Evolutionary conservation across 441 rosid species (phyloP), one percentile per base, ranked within the genome.

Genomic region (Pelargonium citronellum): DNA sequence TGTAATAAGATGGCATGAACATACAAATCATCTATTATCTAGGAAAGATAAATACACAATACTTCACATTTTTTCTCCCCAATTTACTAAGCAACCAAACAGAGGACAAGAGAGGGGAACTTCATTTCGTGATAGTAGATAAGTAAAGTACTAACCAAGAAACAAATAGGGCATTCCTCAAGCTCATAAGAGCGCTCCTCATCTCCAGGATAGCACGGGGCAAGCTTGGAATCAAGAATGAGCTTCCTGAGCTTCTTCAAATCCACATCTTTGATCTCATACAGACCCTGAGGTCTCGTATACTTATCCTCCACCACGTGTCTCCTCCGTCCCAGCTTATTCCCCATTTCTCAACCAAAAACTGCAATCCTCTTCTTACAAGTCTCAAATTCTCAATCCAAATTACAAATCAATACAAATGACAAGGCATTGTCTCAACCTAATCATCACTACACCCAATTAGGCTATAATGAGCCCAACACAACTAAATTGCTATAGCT

Each of bases 151-250:
- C 98, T 43, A 57, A 95, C 98, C 98, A 95, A 80, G 78, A 91
- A 92, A 83, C 99, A 95, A 81, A 95, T 95, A 0, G 96, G 99
- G 73, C 98, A 92, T 74, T 95, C 98, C 86, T 95, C 99, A 41
- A 83, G 87, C 71, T 95, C 99, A 37, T 68, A 67, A 47, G 82
- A 71, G 74, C 84, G 78, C 17, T 95, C 99, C 57, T 95, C 98
- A 2, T 85, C 92, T 5, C 99, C 99, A 0, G 98, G 97, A 79
- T 86, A 95, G 82, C 99, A 92, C 6, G 99, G 98, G 69, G 99
- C 94, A 57, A 95, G 96, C 87, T 92, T 95, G 57, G 95, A 91
- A 60, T 92, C 99, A 1, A 92, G 89, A 70, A 92, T 95, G 22
- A 95, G 91, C 85, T 91, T 95, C 73, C 88, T 85, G 13, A 95